Evolutionary conservation across 2,329 filamentous ascomycete genomes (phyloP), one percentile per base, ranked within the genome.

Genomic region (Coleophoma crateriformis): DNA sequence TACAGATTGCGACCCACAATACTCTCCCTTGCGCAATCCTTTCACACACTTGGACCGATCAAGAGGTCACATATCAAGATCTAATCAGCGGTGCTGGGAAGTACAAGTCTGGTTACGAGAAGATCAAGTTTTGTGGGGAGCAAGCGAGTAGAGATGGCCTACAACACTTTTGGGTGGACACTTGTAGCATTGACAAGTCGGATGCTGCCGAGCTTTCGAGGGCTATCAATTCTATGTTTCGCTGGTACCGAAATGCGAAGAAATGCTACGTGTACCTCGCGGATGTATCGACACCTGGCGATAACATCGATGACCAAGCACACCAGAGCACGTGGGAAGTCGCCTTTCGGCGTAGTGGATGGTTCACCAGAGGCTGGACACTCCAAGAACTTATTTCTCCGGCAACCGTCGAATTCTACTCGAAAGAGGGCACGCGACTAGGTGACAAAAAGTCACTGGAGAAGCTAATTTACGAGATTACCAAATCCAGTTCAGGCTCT

Each of bases 231-330:
- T 27, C 27, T 27, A 27, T 27, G 27, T 27, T 27, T 27, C 27
- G 27, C 45, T 40, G 48, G 33, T 54, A 54, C 44, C 41, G 27
- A 42, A 46, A 48, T 33, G 42, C 52, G n/a, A 44, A 37, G 14
- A 48, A 47, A 47, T 55, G 47, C 40, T 55, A 55, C 32, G 51
- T 50, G 20, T 55, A 55, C 40, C 51, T 55, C 17, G 20, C 27
- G 34, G 50, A 52, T 35, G 47, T 52, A 33, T 42, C 47, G 33
- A 46, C 32, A 44, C 39, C 41, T 13, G 34, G 41, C 22, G 3
- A 42, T 46, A 37, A 48, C 4, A 35, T 15, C 8, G 44, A 44
- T 27, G 22, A n/a, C 35, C 35, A 46, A 38, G 14, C 27, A 20
- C 11, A 17, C 47, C 47, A 50, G 42, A 44, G 33, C 41, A 46